Base-by-base conservation (phyloP, 2,329 filamentous ascomycete species). In the Gremmenia infestans region DNA sequence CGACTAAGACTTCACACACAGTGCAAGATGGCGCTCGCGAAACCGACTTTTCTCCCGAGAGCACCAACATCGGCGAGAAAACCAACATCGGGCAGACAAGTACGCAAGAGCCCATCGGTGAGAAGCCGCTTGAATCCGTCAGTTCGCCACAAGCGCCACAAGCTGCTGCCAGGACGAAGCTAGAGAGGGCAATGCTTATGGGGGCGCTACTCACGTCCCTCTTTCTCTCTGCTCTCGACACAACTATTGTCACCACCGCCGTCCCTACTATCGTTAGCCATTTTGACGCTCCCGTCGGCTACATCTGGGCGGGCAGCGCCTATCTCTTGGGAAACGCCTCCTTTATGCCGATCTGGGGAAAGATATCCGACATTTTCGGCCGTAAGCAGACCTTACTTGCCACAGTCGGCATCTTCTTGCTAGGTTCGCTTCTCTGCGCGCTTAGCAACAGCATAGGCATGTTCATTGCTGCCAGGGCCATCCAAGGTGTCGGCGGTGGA, bases 401-500 rank as follows among this genome's bases (percentile, higher is more conserved):
- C 4, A n/a, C 37, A 39, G 37, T n/a, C 11, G 37, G 12, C 37
- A 39, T n/a, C n/a, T 39, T 39, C 37, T 39, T 39, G 12, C 37
- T 39, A 39, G 37, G 37, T 14, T 14, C 12, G 12, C n/a, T 22
- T 40, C 40, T 15, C 37, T 52, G 15, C 5, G 54, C 14, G 47
- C 49, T 19, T 32, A 17, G 14, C 15, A 49, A 43, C 35, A 42
- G 12, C 82, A 77, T 62, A 80, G 87, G 62, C 72, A 85, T 87
- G 79, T 73, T 88, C 40, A 79, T 88, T 52, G 78, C 76, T 6
- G 83, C 81, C 17, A 73, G 85, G 64, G 79, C 81, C 0, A 74
- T 87, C 43, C 85, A 88, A 66, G 85, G 85, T 63, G 74, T 81
- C 49, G 85, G 82, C 15, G 83, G 81, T 25, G 85, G 85, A 56